A percentile compares a stretch with the other conserved stretches of the same genome.
phyloP scores from a whole-genome alignment of 495 filamentous ascomycete genomes.

The Penicillium pancosmium region DNA sequence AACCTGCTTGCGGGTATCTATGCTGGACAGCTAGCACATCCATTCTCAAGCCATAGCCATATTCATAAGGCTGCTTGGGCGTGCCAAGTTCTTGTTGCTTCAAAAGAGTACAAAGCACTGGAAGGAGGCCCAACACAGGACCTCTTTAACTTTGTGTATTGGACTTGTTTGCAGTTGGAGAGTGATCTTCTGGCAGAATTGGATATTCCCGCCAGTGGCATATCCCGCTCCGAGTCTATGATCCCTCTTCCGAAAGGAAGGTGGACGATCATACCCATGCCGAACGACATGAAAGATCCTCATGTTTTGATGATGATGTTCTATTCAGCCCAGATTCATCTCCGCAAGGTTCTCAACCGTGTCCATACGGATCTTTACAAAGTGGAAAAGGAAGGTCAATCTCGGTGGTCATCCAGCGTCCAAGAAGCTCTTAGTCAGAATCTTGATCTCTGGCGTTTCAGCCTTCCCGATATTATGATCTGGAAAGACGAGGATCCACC shows the following conservation, averaged over 20 bases:
- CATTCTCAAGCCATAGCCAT: constrained; percentile 88
- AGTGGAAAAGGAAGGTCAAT: constrained; percentile 46
- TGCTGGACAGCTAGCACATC: constrained; percentile 81
- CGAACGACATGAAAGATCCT: constrained; percentile 37
- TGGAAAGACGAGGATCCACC: constrained; percentile 74
- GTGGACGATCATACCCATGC: constrained; percentile 31
- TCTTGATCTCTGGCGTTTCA: constrained; percentile 52
- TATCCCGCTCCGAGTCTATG: constrained; percentile 69
- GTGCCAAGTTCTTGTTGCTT: constrained; percentile 75
- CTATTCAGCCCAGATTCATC: constrained; percentile 83
- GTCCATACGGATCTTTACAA: constrained; percentile 82
- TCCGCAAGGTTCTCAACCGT: constrained; percentile 82
- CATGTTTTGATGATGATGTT: constrained; percentile 65
- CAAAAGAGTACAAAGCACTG: constrained; percentile 44
- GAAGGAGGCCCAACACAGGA: constrained; percentile 39
- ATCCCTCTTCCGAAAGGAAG: constrained; percentile 63
- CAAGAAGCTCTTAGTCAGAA: constrained; percentile 48
- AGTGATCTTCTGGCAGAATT: constrained; percentile 95
- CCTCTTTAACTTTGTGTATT: constrained; percentile 77
- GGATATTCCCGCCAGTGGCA: constrained; percentile 76
- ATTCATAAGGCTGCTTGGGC: constrained; percentile 78
- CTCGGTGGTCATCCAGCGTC: constrained; percentile 35
- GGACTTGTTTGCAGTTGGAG: constrained; percentile 93
- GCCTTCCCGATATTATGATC: constrained; percentile 48
- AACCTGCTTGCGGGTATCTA: constrained; percentile 86